Evolutionary conservation across 2,329 filamentous ascomycete species (phyloP).

Genomic region (Stagonosporopsis cucurbitacearum): DNA sequence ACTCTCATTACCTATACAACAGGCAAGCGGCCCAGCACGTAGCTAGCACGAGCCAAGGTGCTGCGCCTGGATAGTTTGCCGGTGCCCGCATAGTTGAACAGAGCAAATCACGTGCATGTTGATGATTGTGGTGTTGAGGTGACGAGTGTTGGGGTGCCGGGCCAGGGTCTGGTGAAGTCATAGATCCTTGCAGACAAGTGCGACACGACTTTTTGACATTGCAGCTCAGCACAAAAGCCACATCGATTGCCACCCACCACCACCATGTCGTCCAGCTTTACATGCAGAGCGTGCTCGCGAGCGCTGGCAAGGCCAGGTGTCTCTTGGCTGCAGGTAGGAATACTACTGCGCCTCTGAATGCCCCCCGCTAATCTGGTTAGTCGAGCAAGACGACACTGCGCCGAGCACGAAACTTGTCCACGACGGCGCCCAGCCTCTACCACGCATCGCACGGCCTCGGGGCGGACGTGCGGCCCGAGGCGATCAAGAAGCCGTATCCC

Average conservation of each 20-base stretch:
- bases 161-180: constrained; percentile 39
- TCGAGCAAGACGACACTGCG: constrained; percentile 28
- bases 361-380: constrained; percentile 29
- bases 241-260: constrained; percentile 14
- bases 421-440: constrained; percentile 29
- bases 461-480: constrained; percentile 24
- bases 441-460: constrained; percentile 29
- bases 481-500: constrained; percentile 28
- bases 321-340: constrained; percentile 28
- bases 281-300: constrained; percentile 45
- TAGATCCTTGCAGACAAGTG: constrained; percentile 36
- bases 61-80: not conserved
- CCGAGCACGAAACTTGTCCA: constrained; percentile 34
- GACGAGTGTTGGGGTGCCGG: constrained; percentile 21
- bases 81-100: not conserved
- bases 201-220: constrained; percentile 37
- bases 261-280: constrained; percentile 47
- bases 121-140: not conserved
- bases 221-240: not conserved
- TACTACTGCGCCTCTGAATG: not conserved
- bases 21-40: not conserved
- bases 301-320: constrained; percentile 30
- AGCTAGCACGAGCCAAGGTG: not conserved
- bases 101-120: not conserved
- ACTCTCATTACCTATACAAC: not conserved